A percentile compares a stretch with the other conserved stretches of the same genome.
These are phyloP conservation scores for Dillenia suffruticosa DNA, from an alignment of 164 flowering plant genomes.

Conservation along the genomic window DNA sequence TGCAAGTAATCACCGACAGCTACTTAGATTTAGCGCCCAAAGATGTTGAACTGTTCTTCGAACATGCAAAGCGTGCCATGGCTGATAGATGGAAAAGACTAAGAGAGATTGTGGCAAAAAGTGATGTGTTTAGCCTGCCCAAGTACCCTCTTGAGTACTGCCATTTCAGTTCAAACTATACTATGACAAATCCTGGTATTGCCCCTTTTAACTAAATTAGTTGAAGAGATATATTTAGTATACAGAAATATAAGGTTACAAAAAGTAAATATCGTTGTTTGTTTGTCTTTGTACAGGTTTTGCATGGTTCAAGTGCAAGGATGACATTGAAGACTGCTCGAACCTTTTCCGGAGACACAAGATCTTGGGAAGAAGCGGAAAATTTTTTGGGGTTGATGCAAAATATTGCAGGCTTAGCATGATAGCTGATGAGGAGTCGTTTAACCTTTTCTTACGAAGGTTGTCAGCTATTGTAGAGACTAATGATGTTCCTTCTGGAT, in stretches of 20 bases:
- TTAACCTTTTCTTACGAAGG: conserved; percentile 24
- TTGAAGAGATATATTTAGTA: not conserved
- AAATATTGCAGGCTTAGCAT: conserved; percentile 40
- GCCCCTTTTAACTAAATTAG: not conserved
- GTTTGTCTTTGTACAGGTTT: conserved; percentile 51
- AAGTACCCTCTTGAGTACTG: conserved; percentile 35
- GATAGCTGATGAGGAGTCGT: conserved; percentile 25
- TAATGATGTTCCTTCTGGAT: no score
- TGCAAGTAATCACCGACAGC: conserved; percentile 38
- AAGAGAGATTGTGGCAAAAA: conserved; percentile 32
- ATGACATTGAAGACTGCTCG: conserved; percentile 56
- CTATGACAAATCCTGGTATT: conserved; percentile 51
- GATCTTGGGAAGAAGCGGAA: conserved; percentile 66
- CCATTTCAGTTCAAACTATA: conserved; percentile 20
- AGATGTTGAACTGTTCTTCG: conserved; percentile 30
- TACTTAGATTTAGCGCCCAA: conserved; percentile 13
- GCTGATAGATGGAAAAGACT: conserved; percentile 49
- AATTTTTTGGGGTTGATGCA: conserved; percentile 36
- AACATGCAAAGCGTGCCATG: conserved; percentile 30
- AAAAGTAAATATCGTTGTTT: not conserved
- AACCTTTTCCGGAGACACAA: conserved; percentile 42
- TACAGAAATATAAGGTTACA: not conserved
- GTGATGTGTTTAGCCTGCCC: conserved; percentile 50
- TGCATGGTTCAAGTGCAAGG: conserved; percentile 88
- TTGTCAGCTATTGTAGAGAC: conserved; percentile 1